Base-by-base conservation (phyloP, 2,329 filamentous ascomycete species). In the Exophiala xenobiotica region DNA sequence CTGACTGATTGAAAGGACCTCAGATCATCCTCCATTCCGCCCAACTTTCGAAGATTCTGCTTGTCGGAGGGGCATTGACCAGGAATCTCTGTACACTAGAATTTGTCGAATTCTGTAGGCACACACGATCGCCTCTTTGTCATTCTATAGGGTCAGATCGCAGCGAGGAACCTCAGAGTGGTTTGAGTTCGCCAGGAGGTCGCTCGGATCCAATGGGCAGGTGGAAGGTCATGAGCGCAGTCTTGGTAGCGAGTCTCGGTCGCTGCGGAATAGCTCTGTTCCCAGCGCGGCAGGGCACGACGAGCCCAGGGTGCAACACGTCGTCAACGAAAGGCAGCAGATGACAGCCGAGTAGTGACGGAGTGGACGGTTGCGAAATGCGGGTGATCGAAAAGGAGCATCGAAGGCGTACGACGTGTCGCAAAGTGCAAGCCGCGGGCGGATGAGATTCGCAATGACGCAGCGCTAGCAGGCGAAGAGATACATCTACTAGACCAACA, bases 11-110 rank as follows among this genome's bases (percentile, higher is more conserved):
- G 38, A 38, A 59, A 62, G 5, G 54, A 48, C 22, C 58, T 51
- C n/a, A 22, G 40, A 33, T 60, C 54, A 46, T 46, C 43, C 29
- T 61, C 60, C 59, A 61, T 61, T 37, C 24, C 22, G n/a, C 33
- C 9, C 12, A 48, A 39, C 8, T 40, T 6, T 12, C 8, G 9
- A 23, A 11, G 6, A 20, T 22, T 2, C 38, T 11, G 18, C 19
- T 20, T 11, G 8, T 20, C 14, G 8, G 9, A 6, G 22, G 16
- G 23, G 20, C 39, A 38, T 43, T 11, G 39, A 44, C 40, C 20
- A 33, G 29, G 29, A 40, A 12, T n/a, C 6, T 22, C 6, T 2
- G 19, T 39, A 18, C 20, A 14, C 9, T 40, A 24, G 37, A 19
- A 7, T 9, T n/a, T 24, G 23, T 27, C 33, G 26, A n/a, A 37